phyloP scores from a whole-genome alignment of 2,329 filamentous ascomycete species.

The Fusarium tricinctum region DNA sequence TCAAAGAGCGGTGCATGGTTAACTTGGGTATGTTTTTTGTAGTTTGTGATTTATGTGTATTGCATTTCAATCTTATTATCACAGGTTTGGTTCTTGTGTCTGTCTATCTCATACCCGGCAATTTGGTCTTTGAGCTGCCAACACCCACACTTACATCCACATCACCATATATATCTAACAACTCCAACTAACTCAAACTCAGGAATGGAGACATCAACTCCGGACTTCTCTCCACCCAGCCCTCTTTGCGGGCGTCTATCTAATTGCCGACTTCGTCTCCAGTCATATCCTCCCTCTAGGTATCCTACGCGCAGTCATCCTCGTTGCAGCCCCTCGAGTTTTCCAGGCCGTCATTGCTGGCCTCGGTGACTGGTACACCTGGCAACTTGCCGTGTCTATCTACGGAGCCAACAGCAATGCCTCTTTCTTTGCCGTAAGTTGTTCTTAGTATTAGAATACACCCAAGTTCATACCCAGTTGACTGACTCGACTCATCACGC shows the following conservation, averaged over 20 bases:
- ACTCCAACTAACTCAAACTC: slow-evolving; percentile 37
- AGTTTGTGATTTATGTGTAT: background rate
- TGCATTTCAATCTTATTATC: too few relatives aligned
- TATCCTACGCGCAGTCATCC: slow-evolving; percentile 72
- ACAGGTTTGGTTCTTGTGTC: background rate
- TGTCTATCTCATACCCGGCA: background rate
- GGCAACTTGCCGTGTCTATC: slow-evolving; percentile 80
- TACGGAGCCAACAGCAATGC: slow-evolving; percentile 76
- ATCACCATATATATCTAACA: background rate
- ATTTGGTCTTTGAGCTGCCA: background rate
- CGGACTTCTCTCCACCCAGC: slow-evolving; percentile 93
- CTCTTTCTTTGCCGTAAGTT: slow-evolving; percentile 77
- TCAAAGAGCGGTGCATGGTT: slow-evolving; percentile 84
- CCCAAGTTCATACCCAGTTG: background rate
- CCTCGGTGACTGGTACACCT: slow-evolving; percentile 86
- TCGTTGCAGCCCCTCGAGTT: slow-evolving; percentile 80
- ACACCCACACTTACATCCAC: slow-evolving; percentile 6
- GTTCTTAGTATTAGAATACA: background rate
- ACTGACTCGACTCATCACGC: background rate
- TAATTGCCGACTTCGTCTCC: slow-evolving; percentile 69
- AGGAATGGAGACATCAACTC: slow-evolving; percentile 94
- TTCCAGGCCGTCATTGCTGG: slow-evolving; percentile 84
- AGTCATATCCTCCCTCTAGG: slow-evolving; percentile 65
- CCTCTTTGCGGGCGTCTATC: slow-evolving; percentile 84
- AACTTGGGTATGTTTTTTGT: slow-evolving; percentile 81